Evolutionary conservation across 176 grass and related monocot genomes (phyloP), one percentile per base, ranked within the genome.

Genomic region (Puya raimondii): DNA sequence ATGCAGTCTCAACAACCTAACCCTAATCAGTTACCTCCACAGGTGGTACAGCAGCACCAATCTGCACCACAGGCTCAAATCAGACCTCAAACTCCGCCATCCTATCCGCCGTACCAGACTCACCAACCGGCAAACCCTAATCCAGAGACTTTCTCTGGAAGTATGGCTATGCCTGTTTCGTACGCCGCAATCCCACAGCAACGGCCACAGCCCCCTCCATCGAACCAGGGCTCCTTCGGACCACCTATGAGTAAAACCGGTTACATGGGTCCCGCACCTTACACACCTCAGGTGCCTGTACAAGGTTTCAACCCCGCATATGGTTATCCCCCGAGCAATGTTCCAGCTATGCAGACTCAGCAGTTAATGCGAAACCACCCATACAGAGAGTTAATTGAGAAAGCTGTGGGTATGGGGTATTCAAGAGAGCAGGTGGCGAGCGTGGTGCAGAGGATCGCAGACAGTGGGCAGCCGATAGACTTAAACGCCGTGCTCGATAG

Each of bases 361-460:
- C 88, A 87, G 51, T 14, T 72, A 22, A 21, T 91, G 54, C 85
- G 80, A 47, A 84, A 82, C 71, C 86, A 82, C 14, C 87, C 82
- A 0, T 79, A 76, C 59, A 78, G 80, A 13, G 90, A 91, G 25
- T 84, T 91, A 56, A 71, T 81, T 2, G 94, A 99, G 63, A 91
- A 88, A 71, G 87, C 76, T 74, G 87, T 82, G 63, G 65, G 78
- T 3, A 93, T 99, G 89, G 87, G 87, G 66, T 93, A 93, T 72
- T 67, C 74, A 21, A 93, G 81, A 52, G 85, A 99, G 74, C 87
- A 84, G 23, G 84, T 64, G 13, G 59, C 67, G 8, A 83, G 70
- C 73, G 68, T 83, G 81, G 80, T 69, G 1, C 52, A 87, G 26
- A 78, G 82, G 42, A 84, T 88, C 79, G 75, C 66, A 0, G 63